These are phyloP conservation scores for Neofusicoccum cordaticola DNA, from an alignment of 2,329 filamentous ascomycete species.

Conservation along the genomic window DNA sequence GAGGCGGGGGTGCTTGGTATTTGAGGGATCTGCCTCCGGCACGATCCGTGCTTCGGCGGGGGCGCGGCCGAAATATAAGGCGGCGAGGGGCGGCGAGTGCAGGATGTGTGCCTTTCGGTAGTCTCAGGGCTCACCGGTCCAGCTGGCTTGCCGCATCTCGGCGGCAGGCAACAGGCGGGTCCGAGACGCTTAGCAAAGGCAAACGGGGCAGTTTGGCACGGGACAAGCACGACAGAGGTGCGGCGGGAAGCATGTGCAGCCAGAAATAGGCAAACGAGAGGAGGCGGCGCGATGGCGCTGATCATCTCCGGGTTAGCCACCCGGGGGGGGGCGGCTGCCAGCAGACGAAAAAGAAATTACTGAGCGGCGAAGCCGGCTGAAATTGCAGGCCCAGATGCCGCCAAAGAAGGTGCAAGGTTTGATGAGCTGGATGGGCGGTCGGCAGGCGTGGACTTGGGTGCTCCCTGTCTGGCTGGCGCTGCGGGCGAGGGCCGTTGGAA, in stretches of 20 bases:
- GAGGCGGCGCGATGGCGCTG: background rate
- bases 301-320: constrained; percentile 4
- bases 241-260: background rate
- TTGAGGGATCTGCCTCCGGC: background rate
- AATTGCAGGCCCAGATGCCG: constrained; percentile 3
- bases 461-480: background rate
- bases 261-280: constrained; percentile 1
- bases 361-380: background rate
- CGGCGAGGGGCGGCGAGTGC: background rate
- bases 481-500: background rate
- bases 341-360: background rate
- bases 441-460: background rate
- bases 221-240: background rate
- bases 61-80: background rate
- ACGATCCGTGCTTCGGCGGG: constrained; percentile 4
- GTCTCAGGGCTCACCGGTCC: background rate
- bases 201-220: background rate
- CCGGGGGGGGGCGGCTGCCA: background rate
- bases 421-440: background rate
- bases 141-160: background rate
- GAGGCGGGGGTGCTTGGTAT: background rate
- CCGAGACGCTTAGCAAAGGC: background rate
- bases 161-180: background rate
- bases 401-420: background rate
- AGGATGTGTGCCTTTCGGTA: background rate